These are phyloP conservation scores for Vanrija pseudolonga DNA, from an alignment of 1,284 basidiomycete species.

Conservation along the genomic window DNA sequence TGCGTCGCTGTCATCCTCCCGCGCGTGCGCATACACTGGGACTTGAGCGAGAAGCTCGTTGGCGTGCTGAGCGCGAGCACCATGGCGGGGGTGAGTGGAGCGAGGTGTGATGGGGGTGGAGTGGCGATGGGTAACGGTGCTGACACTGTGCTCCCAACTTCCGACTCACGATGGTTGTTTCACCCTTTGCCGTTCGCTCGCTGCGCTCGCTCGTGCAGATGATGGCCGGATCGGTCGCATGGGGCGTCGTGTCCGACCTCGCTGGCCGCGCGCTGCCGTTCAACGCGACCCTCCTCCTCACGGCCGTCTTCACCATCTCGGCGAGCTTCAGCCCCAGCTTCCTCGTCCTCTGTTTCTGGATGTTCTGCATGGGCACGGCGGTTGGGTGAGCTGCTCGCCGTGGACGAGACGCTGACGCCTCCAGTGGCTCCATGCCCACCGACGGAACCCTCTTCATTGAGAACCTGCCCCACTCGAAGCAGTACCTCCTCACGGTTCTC, in stretches of 20 bases:
- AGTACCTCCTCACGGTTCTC: constrained; percentile 90
- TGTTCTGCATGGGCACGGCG: constrained; percentile 86
- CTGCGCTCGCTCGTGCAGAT: constrained; percentile 59
- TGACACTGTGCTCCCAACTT: too few species aligned
- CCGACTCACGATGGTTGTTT: not conserved
- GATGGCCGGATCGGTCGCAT: constrained; percentile 92
- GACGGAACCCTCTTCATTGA: constrained; percentile 92
- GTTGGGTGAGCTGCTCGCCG: constrained; percentile 52
- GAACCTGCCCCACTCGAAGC: constrained; percentile 84
- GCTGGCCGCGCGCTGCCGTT: constrained; percentile 84
- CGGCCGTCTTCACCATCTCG: constrained; percentile 80
- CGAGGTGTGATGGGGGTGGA: too few species aligned
- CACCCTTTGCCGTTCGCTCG: not conserved
- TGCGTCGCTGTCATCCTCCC: constrained; percentile 78
- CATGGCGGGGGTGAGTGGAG: constrained; percentile 55
- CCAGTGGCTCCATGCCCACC: constrained; percentile 80
- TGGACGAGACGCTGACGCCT: not conserved
- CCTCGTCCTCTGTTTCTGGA: constrained; percentile 63
- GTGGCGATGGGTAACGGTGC: too few species aligned
- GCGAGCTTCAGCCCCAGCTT: constrained; percentile 76
- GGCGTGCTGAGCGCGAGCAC: constrained; percentile 32
- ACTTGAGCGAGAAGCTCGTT: constrained; percentile 42
- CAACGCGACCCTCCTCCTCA: constrained; percentile 86
- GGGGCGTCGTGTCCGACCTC: constrained; percentile 84
- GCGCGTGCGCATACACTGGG: constrained; percentile 81